These are phyloP conservation scores for Raphanus hybrid DNA, from an alignment of 441 rosid species.

Conservation along the genomic window DNA sequence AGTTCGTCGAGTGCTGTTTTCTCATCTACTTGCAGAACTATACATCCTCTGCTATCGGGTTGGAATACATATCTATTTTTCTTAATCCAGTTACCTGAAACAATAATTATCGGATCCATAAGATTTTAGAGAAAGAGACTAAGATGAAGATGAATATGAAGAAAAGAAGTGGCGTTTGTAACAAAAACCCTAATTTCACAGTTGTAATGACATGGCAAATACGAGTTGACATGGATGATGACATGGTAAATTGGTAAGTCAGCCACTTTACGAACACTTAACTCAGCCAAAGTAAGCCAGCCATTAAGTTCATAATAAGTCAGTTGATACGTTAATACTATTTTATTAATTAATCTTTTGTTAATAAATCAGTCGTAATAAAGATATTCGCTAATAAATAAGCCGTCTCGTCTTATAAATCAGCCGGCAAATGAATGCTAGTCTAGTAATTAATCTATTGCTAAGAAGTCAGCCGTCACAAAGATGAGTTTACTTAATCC, in stretches of 20 bases:
- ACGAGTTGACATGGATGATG: neutral
- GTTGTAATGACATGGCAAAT: neutral
- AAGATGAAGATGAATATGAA: neutral
- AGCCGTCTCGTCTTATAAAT: neutral
- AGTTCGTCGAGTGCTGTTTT: too few relatives aligned
- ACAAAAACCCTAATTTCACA: neutral
- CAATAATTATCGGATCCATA: too few relatives aligned
- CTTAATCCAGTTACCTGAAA: neutral
- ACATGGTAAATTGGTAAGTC: neutral
- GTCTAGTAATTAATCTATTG: neutral
- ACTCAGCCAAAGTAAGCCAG: neutral
- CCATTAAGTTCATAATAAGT: too few relatives aligned
- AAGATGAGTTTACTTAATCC: neutral
- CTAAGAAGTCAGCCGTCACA: neutral
- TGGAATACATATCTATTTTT: too few relatives aligned
- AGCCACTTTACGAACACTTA: neutral
- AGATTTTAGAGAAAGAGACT: neutral
- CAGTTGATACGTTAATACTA: too few relatives aligned
- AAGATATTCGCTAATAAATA: neutral
- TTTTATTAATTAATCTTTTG: neutral
- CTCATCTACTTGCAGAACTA: too few relatives aligned
- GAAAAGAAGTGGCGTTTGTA: neutral
- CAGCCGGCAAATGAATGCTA: neutral
- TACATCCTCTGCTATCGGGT: too few relatives aligned
- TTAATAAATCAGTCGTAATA: neutral